phyloP scores from a whole-genome alignment of 2,329 filamentous ascomycete genomes.

The Monosporascus ibericus region DNA sequence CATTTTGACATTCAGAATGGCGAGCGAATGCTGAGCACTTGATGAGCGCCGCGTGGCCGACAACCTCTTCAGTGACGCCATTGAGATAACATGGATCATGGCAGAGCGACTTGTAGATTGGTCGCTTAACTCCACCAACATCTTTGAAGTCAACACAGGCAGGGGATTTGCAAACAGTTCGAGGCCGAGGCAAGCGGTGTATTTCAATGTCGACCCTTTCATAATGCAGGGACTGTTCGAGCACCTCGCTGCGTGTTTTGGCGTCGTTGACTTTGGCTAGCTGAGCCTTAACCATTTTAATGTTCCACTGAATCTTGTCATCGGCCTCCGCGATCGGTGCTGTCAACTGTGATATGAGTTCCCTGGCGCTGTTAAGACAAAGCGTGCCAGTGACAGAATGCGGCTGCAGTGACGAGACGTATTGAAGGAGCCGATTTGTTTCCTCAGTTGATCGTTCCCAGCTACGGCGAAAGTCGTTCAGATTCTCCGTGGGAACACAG shows the following conservation, averaged over 20 bases:
- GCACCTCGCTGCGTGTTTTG: constrained; percentile 17
- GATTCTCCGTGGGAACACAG: constrained; percentile 20
- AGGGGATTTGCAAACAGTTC: constrained; percentile 26
- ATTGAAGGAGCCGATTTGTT: constrained; percentile 22
- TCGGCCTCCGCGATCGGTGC: constrained; percentile 32
- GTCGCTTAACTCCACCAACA: constrained; percentile 16
- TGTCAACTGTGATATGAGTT: constrained; percentile 29
- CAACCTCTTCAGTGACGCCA: constrained; percentile 18
- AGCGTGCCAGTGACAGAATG: constrained; percentile 31
- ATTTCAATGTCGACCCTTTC: constrained; percentile 18
- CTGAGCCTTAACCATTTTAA: constrained; percentile 23
- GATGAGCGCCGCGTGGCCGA: constrained; percentile 19
- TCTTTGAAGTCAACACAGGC: constrained; percentile 21
- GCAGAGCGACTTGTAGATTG: constrained; percentile 24
- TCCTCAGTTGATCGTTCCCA: constrained; percentile 31
- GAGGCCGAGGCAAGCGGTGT: constrained; percentile 16
- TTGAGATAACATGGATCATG: constrained; percentile 25
- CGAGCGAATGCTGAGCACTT: constrained; percentile 21
- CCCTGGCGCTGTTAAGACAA: constrained; percentile 30
- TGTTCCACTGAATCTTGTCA: constrained; percentile 25
- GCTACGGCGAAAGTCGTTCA: constrained; percentile 27
- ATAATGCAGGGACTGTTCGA: constrained; percentile 21
- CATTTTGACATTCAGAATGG: constrained; percentile 10
- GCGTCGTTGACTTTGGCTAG: constrained; percentile 19
- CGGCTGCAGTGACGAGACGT: constrained; percentile 22